Evolutionary conservation across 1,284 basidiomycete genomes (phyloP), one percentile per base, ranked within the genome.

Genomic region (Puccinia triticina): DNA sequence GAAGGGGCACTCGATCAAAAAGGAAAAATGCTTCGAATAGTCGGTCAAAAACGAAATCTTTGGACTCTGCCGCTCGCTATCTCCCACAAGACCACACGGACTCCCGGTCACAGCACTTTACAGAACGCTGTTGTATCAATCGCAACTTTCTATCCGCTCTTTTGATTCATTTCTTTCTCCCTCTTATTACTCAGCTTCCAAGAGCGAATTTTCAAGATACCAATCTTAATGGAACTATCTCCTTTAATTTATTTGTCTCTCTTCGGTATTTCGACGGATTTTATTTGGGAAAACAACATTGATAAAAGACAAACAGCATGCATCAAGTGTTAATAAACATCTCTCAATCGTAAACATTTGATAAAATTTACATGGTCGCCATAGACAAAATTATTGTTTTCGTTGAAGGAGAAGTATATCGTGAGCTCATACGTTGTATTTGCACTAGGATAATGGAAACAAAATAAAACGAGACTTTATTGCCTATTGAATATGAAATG

Each of bases 221-320:
- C 21, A 57, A 57, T 26, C 23, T 26, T n/a, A 50, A 21, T 46
- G 18, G 7, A 14, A 21, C 50, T 11, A 8, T 26, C 55, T 57
- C 55, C 55, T 57, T 57, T 57, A 57, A 57, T 57, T 57, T 26
- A 57, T 57, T 57, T 57, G n/a, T 26, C 55, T 57, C 55, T 57
- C 48, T 57, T 43, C 7, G 21, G 23, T n/a, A n/a, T 26, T 26
- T 26, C 55, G 5, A 57, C 55, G n/a, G 26, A 29, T 26, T 57
- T 57, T 4, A 26, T 57, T 57, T n/a, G n/a, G 7, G 23, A 57
- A 57, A 57, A n/a, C 7, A 11, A 26, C n/a, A 11, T 26, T 26
- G 50, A 53, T 10, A n/a, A 53, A 53, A 53, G 40, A 43, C 40
- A 12, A 50, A 16, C 48, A 57, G 55, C 23, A 4, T 21, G 23